Evolutionary conservation across 2,329 filamentous ascomycete species (phyloP).

Genomic region (Beauveria caledonica): DNA sequence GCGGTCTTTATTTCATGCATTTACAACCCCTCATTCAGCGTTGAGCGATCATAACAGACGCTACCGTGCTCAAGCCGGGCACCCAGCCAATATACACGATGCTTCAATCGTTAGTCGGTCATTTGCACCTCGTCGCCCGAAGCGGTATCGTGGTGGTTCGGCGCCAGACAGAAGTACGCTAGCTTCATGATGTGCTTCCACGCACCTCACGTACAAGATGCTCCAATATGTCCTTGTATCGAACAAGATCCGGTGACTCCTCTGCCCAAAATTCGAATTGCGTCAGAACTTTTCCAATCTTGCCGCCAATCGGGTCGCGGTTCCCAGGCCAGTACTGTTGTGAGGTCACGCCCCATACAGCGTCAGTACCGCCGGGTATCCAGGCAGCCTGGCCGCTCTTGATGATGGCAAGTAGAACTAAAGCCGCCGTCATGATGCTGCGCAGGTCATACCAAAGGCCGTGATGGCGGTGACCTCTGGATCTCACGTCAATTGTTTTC

Average conservation of each 20-base stretch:
- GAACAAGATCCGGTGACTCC: conserved; percentile 14
- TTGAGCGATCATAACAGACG: too few species aligned
- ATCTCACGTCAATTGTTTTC: conserved; percentile 17
- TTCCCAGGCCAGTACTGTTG: conserved; percentile 9
- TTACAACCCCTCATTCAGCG: too few species aligned
- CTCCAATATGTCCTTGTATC: conserved; percentile 14
- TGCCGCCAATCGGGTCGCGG: conserved; percentile 13
- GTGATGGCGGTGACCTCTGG: conserved; percentile 18
- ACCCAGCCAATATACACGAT: too few species aligned
- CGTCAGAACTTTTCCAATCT: conserved; percentile 15
- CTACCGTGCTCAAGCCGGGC: too few species aligned
- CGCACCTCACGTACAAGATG: conserved; percentile 13
- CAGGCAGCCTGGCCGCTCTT: conserved; percentile 15
- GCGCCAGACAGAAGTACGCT: too few species aligned
- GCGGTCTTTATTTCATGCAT: too few species aligned
- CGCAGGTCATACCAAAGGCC: conserved; percentile 20
- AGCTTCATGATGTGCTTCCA: background rate
- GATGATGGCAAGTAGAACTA: conserved; percentile 15
- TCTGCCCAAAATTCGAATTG: conserved; percentile 17
- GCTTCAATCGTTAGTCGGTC: too few species aligned
- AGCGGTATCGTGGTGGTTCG: too few species aligned
- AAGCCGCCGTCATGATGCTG: conserved; percentile 15
- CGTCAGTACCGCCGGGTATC: conserved; percentile 15
- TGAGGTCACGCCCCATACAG: conserved; percentile 13
- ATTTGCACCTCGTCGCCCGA: too few species aligned